Evolutionary conservation across 257 asterid genomes (phyloP).

Genomic region (Gardenia jasminoides): DNA sequence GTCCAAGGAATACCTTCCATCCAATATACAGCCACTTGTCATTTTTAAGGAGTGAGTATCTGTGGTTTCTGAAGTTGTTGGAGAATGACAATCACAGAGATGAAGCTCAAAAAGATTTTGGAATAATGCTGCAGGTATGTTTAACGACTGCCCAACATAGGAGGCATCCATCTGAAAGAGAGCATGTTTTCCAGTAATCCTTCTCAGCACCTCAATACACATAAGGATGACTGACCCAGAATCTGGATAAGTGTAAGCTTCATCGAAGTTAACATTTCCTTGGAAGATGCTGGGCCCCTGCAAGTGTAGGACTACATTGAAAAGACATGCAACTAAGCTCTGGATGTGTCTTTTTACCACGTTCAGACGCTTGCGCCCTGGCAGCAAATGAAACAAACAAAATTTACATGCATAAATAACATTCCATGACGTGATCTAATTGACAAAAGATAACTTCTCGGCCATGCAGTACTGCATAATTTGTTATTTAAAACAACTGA

Average conservation of each 20-base stretch:
- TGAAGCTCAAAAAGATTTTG: slow-evolving; percentile 57
- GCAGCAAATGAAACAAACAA: slow-evolving; percentile 25
- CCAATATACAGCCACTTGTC: slow-evolving; percentile 31
- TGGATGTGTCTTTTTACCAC: slow-evolving; percentile 59
- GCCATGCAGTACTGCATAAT: background rate
- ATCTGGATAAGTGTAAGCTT: slow-evolving; percentile 51
- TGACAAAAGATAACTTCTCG: background rate
- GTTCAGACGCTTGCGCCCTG: slow-evolving; percentile 65
- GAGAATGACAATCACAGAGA: slow-evolving; percentile 21
- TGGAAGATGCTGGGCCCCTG: slow-evolving; percentile 66
- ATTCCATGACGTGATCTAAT: background rate
- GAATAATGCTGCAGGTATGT: slow-evolving; percentile 75
- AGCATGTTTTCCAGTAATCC: slow-evolving; percentile 60
- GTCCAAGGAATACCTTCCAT: slow-evolving; percentile 48
- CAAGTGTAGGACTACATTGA: slow-evolving; percentile 73
- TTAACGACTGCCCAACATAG: slow-evolving; percentile 63
- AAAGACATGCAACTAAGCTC: slow-evolving; percentile 70
- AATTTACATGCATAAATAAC: background rate
- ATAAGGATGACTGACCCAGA: slow-evolving; percentile 73
- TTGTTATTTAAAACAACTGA: background rate
- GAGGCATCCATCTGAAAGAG: slow-evolving; percentile 54
- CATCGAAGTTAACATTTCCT: slow-evolving; percentile 26
- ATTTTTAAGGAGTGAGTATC: slow-evolving; percentile 20
- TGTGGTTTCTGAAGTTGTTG: slow-evolving; percentile 7
- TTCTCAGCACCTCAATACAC: slow-evolving; percentile 68